A percentile compares a stretch with the other conserved stretches of the same genome.
phyloP scores from a whole-genome alignment of 441 rosid species.

The Raphanus hybrid region DNA sequence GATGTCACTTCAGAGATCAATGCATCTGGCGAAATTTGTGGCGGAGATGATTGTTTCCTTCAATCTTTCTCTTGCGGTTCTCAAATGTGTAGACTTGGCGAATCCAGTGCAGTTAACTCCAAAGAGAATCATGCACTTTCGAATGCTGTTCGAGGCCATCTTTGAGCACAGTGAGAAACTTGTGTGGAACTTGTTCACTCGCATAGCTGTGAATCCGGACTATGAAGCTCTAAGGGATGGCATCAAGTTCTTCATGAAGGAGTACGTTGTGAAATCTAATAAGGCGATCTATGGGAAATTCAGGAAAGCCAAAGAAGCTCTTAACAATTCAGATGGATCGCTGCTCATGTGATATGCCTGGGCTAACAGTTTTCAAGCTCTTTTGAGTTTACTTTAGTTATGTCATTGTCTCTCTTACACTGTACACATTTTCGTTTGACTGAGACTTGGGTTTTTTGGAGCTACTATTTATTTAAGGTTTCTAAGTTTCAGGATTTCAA shows the following conservation, averaged over 20 bases:
- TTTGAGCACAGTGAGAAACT: slow-evolving; percentile 65
- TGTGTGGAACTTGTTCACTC: slow-evolving; percentile 77
- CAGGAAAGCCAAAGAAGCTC: slow-evolving; percentile 80
- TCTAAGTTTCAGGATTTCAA: neutral
- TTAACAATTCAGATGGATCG: slow-evolving; percentile 59
- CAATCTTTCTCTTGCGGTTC: slow-evolving; percentile 70
- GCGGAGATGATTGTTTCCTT: slow-evolving; percentile 80
- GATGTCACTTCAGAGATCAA: slow-evolving; percentile 69
- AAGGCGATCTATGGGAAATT: slow-evolving; percentile 51
- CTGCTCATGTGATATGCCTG: slow-evolving; percentile 54
- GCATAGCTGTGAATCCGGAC: slow-evolving; percentile 68
- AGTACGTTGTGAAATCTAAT: slow-evolving; percentile 63
- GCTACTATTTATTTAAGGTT: neutral
- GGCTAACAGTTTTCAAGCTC: slow-evolving; percentile 41
- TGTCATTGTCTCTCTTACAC: slow-evolving; percentile 4
- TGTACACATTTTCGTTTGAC: slow-evolving; percentile 14
- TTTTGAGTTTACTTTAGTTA: slow-evolving; percentile 1
- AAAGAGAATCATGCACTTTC: slow-evolving; percentile 75
- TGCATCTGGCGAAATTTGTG: slow-evolving; percentile 86
- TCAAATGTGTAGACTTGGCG: slow-evolving; percentile 67
- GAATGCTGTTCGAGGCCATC: slow-evolving; percentile 78
- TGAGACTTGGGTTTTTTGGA: slow-evolving; percentile 1
- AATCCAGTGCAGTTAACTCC: slow-evolving; percentile 63
- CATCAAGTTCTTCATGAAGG: slow-evolving; percentile 72
- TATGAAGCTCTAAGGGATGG: slow-evolving; percentile 72